Evolutionary conservation across 768 basidiomycete genomes (phyloP), one percentile per base, ranked within the genome.

Genomic region (Pulveroboletus ravenelii): DNA sequence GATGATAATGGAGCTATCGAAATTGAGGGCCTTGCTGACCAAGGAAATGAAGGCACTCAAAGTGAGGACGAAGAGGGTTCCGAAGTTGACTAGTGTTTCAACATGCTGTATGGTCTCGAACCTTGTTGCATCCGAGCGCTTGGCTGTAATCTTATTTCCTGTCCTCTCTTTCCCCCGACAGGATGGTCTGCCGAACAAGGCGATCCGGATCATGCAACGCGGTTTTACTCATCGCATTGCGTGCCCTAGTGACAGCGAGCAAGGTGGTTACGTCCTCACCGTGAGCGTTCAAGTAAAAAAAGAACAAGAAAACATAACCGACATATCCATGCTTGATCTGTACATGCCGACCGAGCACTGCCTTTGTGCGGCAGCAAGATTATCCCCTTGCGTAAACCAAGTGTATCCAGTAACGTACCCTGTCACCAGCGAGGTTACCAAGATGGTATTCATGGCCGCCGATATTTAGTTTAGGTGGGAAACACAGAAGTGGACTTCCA

Each of bases 21-120:
- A 59, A 85, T 87, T 50, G 85, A 86, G 68, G 84, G 82, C 35
- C 65, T 86, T 47, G 59, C 64, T 47, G 56, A 66, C 46, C 62
- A 61, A 45, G 67, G 58, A 39, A 60, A 52, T 15, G 58, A 56
- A 23, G 50, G 59, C 42, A 69, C 63, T 47, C 58, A 52, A 44
- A 66, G 64, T 52, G 63, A 64, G 31, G 55, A 51, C 3, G 62
- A 58, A 13, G 61, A 48, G 41, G 55, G 60, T 59, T 66, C 65
- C 42, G 67, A 70, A 43, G 65, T 68, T n/a, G 62, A 63, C 14
- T 61, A 59, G 52, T 54, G 58, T 61, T 57, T 41, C 41, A 52
- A 54, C 60, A 23, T 36, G 10, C 37, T 57, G 62, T 64, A 60
- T 50, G 62, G 58, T 69, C 47, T 53, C 18, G 50, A 71, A 73